phyloP scores from a whole-genome alignment of 805 yeast species.

The Metschnikowia matae region DNA sequence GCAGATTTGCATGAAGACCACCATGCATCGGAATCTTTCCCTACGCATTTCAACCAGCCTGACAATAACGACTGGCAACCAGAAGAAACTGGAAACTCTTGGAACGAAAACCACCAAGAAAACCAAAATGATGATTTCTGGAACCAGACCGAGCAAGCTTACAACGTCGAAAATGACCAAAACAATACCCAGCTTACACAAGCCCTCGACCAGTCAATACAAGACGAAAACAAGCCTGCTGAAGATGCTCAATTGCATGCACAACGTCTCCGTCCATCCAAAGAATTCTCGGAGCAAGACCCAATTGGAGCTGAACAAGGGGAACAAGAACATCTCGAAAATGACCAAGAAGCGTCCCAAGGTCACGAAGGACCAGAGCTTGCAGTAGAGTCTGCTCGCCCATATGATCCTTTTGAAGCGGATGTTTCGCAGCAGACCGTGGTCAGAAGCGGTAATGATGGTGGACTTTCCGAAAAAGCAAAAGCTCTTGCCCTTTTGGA shows the following conservation, averaged over 20 bases:
- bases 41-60: not conserved
- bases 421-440: constrained; percentile 4
- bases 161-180: not conserved
- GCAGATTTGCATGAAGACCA: not conserved
- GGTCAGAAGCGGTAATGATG: not conserved
- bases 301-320: not conserved
- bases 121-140: not conserved
- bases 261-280: not conserved
- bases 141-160: not conserved
- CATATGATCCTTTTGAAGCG: not conserved
- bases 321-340: not conserved
- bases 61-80: not conserved
- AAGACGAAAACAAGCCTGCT: not conserved
- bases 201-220: too few relatives aligned
- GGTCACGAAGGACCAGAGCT: not conserved
- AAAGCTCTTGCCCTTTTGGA: constrained; percentile 18
- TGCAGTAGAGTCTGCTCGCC: not conserved
- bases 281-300: not conserved
- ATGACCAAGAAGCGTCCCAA: not conserved
- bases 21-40: not conserved
- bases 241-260: not conserved
- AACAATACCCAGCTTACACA: not conserved
- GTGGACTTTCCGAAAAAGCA: constrained; percentile 5
- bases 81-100: not conserved
- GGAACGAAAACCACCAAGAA: not conserved